A percentile compares a stretch with the other conserved stretches of the same genome.
Evolutionary conservation across 2,329 filamentous ascomycete species (phyloP).

Genomic region (Cadophora gregata): DNA sequence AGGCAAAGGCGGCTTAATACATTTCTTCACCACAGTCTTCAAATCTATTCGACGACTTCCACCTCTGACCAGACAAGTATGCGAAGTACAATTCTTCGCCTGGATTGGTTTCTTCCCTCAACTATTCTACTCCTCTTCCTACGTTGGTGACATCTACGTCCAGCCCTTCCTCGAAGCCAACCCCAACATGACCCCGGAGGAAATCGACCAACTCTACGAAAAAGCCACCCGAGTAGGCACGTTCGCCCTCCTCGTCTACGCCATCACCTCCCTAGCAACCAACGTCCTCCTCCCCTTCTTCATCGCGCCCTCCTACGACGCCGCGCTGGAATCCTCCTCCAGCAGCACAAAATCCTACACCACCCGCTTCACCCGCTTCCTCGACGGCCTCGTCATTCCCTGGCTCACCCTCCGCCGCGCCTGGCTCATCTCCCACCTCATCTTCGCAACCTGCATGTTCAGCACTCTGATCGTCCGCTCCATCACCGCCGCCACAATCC

Average conservation of each 20-base stretch:
- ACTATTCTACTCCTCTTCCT: conserved; percentile 93
- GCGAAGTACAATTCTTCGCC: conserved; percentile 80
- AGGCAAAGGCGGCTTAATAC: conserved; percentile 68
- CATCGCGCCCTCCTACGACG: conserved; percentile 77
- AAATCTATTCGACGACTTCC: conserved; percentile 79
- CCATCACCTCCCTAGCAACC: conserved; percentile 79
- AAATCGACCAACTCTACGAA: conserved; percentile 84
- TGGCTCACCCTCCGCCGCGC: conserved; percentile 86
- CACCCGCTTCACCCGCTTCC: conserved; percentile 44
- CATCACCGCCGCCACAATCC: conserved; percentile 72
- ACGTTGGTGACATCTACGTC: conserved; percentile 90
- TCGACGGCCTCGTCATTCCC: conserved; percentile 74
- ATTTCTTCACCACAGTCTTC: conserved; percentile 82
- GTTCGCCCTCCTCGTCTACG: conserved; percentile 87
- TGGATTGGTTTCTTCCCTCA: conserved; percentile 98
- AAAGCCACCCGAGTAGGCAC: conserved; percentile 86
- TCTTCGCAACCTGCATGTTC: conserved; percentile 83
- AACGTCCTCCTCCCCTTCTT: conserved; percentile 88
- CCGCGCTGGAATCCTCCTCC: conserved; percentile 43
- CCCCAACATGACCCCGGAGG: conserved; percentile 75
- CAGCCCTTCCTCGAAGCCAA: conserved; percentile 80
- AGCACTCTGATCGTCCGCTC: conserved; percentile 79
- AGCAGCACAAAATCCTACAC: conserved; percentile 38
- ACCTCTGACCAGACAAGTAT: conserved; percentile 82
- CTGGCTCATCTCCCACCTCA: conserved; percentile 85